Base-by-base conservation (phyloP, 148 eudicot genomes). In the Diospyros kaki region DNA sequence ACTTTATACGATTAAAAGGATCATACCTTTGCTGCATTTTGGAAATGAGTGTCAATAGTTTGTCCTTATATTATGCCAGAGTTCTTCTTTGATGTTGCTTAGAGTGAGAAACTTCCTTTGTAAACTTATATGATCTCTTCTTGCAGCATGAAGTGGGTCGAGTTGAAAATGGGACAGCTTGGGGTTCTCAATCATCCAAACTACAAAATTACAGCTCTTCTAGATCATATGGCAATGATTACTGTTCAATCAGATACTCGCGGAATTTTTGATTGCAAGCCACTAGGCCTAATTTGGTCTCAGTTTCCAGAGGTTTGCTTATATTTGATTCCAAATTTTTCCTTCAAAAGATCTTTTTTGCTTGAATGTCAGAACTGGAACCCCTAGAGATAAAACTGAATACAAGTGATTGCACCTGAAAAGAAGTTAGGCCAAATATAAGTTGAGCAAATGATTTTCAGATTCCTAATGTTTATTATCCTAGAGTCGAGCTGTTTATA, bases 101-200 rank as follows among this genome's bases (percentile, higher is more conserved):
- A 15, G 14, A 13, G 13, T 52, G 61, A 41, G 11, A 50, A 39
- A 40, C 52, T 64, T 73, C 28, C 28, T 28, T 28, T 28, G 0
- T 28, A 28, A 28, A 28, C 28, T 28, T 28, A 28, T 0, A 28
- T 28, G 28, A 28, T 28, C 42, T 5, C 46, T 80, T 64, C 54
- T 28, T 85, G 81, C 92, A 95, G 98, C 86, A 92, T 95, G 96
- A 95, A 89, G 84, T 95, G 98, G 98, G 96, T 95, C 58, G 98
- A 95, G 52, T 64, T 92, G 82, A 94, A 94, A 78, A 94, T 94
- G 98, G 94, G 78, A 68, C 94, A 95, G 78, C 97, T 94, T 78
- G 98, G 98, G 72, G 98, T 94, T 56, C 92, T 94, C 50, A 66
- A 81, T 81, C 89, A 94, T 79, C 92, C 92, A 4, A 82, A 89